Evolutionary conservation across 805 yeast species (phyloP).

Genomic region (Metschnikowia vanudenii): DNA sequence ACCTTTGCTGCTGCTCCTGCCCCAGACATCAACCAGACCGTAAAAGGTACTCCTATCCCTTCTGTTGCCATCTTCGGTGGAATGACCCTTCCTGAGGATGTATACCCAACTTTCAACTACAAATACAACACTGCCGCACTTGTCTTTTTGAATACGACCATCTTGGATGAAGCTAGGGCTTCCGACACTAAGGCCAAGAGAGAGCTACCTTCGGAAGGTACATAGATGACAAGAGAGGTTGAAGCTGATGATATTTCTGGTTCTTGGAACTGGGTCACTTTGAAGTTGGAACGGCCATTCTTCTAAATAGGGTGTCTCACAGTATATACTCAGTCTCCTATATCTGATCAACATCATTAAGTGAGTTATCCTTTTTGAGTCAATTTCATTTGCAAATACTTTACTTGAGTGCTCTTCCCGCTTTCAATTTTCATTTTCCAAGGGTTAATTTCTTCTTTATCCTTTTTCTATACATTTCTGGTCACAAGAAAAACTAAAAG

Average conservation of each 20-base stretch:
- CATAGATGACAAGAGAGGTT: slow-evolving; percentile 18
- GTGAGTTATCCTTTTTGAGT: too few species aligned
- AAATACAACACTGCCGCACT: slow-evolving; percentile 13
- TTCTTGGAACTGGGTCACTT: slow-evolving; percentile 14
- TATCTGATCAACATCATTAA: too few species aligned
- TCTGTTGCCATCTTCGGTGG: slow-evolving; percentile 16
- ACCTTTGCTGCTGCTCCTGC: slow-evolving; percentile 18
- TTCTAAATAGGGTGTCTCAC: neutral
- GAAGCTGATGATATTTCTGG: slow-evolving; percentile 13
- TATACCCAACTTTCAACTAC: slow-evolving; percentile 14
- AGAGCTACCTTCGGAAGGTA: slow-evolving; percentile 5
- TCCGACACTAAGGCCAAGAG: too few species aligned
- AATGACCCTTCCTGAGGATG: slow-evolving; percentile 13
- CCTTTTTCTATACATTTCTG: neutral
- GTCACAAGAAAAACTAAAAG: slow-evolving; percentile 1
- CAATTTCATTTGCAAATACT: neutral
- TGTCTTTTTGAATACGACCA: slow-evolving; percentile 19
- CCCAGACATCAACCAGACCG: slow-evolving; percentile 3
- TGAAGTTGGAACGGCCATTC: slow-evolving; percentile 16
- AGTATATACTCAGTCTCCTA: too few species aligned
- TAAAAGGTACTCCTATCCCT: slow-evolving; percentile 12
- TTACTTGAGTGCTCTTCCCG: neutral
- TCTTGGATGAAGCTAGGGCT: slow-evolving; percentile 17
- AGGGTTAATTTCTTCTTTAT: neutral
- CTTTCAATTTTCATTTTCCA: neutral